Conservation (phyloP, 1,284 basidiomycete species). For the Pseudozyma sp. region DNA sequence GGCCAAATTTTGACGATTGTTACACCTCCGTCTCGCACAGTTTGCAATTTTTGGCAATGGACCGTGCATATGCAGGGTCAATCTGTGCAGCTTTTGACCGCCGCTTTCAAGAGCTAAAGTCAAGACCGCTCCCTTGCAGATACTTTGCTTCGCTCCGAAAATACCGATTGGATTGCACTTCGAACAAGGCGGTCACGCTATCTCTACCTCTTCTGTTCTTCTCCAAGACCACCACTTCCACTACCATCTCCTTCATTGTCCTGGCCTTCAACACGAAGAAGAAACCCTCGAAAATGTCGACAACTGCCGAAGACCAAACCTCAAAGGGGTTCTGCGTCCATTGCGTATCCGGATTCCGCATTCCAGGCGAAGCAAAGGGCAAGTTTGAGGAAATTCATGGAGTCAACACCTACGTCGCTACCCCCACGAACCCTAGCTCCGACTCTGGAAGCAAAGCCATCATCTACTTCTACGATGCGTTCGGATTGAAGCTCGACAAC, state of each 20-base stretch:
- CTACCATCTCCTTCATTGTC: neutral
- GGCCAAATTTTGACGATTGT: too few relatives aligned
- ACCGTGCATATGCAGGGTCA: too few relatives aligned
- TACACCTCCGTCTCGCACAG: too few relatives aligned
- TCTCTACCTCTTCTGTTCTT: too few relatives aligned
- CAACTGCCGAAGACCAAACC: neutral
- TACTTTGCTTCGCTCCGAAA: too few relatives aligned
- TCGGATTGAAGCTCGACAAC: conserved; percentile 66
- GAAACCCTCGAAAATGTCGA: conserved; percentile 8
- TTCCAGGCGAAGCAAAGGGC: conserved; percentile 54
- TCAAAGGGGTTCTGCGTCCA: conserved; percentile 47
- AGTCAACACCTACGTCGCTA: conserved; percentile 61
- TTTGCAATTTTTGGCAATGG: too few relatives aligned
- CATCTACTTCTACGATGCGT: conserved; percentile 75
- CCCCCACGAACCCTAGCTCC: conserved; percentile 47
- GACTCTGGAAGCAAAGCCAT: conserved; percentile 70
- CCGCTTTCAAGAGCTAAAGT: too few relatives aligned
- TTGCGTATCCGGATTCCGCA: conserved; percentile 48
- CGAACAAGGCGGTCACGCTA: too few relatives aligned
- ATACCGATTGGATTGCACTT: too few relatives aligned
- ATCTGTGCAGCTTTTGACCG: too few relatives aligned
- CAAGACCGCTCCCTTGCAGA: too few relatives aligned
- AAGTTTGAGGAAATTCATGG: conserved; percentile 46
- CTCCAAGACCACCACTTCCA: neutral
- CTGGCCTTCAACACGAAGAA: neutral